Evolutionary conservation across 169 alveolate genomes (phyloP).

Genomic region (Toxoplasma gondii): DNA sequence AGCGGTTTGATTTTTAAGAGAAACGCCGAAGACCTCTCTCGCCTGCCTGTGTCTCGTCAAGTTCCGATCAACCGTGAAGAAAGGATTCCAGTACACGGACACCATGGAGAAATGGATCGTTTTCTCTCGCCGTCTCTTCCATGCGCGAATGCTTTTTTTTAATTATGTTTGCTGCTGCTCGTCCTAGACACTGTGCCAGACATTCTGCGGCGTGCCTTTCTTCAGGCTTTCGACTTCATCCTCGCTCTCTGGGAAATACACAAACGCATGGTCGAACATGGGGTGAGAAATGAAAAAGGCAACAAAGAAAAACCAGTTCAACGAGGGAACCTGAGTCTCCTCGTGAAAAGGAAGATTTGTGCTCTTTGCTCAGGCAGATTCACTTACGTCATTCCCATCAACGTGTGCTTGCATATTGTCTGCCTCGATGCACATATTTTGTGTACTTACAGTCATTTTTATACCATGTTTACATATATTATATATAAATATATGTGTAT

Average conservation of each 20-base stretch:
- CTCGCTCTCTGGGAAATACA: background rate
- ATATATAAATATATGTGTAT: too few species aligned
- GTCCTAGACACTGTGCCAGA: too few species aligned
- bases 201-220: background rate
- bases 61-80: too few species aligned
- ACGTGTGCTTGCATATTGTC: background rate
- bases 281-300: background rate
- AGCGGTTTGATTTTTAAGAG: too few species aligned
- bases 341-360: background rate
- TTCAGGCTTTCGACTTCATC: background rate
- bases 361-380: background rate
- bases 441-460: too few species aligned
- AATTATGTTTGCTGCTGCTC: too few species aligned
- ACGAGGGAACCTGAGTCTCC: background rate
- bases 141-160: too few species aligned
- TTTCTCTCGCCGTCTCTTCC: too few species aligned
- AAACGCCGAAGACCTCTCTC: too few species aligned
- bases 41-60: too few species aligned
- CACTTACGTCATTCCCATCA: background rate
- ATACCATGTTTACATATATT: background rate
- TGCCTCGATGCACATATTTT: background rate
- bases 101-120: too few species aligned
- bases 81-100: too few species aligned
- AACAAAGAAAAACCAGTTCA: background rate
- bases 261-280: conserved; percentile 10